Evolutionary conservation across 805 yeast species (phyloP), one percentile per base, ranked within the genome.

Genomic region (Saturnispora halmiae): DNA sequence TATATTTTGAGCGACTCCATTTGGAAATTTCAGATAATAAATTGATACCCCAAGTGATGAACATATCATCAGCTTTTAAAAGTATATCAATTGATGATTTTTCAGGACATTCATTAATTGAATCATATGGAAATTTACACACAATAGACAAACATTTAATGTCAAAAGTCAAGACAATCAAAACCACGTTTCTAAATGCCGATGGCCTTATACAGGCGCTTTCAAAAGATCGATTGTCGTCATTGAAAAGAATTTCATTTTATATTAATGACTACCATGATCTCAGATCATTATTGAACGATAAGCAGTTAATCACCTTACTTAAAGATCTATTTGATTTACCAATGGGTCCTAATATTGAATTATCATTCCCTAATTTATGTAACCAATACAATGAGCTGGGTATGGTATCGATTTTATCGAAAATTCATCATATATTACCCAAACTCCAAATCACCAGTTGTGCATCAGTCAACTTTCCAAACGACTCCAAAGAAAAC

Each of bases 71-170:
- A 6, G 9, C 20, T 11, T 34, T 34, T 16, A 8, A n/a, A 5
- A 25, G 15, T n/a, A 15, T 34, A 8, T 8, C 30, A 8, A 34
- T 34, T 34, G 38, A 34, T 25, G 38, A 34, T 34, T 34, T 34
- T 9, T 11, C 30, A 2, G 38, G 38, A 9, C 38, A 34, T 5
- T 11, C 38, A 11, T 18, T 34, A 6, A 16, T 8, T 16, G 10
- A 11, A 15, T n/a, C 28, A 6, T 14, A 34, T n/a, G 15, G 10
- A 14, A 8, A 34, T 6, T 9, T n/a, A 6, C 15, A 34, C 6
- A 6, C 6, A n/a, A 34, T 34, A 10, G 10, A 34, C 16, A 10
- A 11, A 9, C 8, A 9, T 3, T n/a, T 34, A 10, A 13, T 34
- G 20, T 3, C 11, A n/a, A 34, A 27, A 15, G 38, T 34, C 14